Evolutionary conservation across 129 eudicot genomes (phyloP), one percentile per base, ranked within the genome.

Genomic region (Centella asiatica): DNA sequence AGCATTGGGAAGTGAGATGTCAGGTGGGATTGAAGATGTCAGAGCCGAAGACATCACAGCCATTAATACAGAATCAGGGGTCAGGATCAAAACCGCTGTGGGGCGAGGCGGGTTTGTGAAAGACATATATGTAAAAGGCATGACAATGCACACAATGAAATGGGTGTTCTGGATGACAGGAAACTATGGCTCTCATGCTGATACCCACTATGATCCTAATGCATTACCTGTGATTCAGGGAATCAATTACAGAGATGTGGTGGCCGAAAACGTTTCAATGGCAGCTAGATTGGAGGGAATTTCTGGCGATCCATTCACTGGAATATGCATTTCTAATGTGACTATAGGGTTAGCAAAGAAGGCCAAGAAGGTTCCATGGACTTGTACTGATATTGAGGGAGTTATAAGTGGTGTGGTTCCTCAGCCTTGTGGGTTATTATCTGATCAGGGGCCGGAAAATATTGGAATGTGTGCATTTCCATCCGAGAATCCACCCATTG

Each of bases 121-220:
- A 40, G 74, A 70, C 53, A 70, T 70, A 8, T 70, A 32, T 27
- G 74, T 70, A 3, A 47, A 27, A 62, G 40, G 52, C 27, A 70
- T 70, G 74, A 60, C 17, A 40, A 17, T 70, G 47, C 54, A 70
- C 14, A 61, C 74, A 5, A 70, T 70, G 74, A 70, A 70, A 64
- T 70, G 54, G 44, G 74, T 60, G 20, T 70, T 70, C 28, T 70
- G 68, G 74, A 70, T 70, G 74, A 36, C 74, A 9, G 68, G 68
- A 11, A 33, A 70, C 48, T 71, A 71, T 51, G 76, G 76, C 46
- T 71, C 76, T 7, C 76, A 53, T 40, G 70, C 70, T n/a, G 76
- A 71, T 44, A 22, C 17, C 0, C 33, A 40, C n/a, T 71, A 22
- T 20, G 76, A 63, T 44, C 76, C 76, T 5, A 71, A 71, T 31